These are phyloP conservation scores for Geranium incanum DNA, from an alignment of 441 rosid genomes.

Conservation along the genomic window DNA sequence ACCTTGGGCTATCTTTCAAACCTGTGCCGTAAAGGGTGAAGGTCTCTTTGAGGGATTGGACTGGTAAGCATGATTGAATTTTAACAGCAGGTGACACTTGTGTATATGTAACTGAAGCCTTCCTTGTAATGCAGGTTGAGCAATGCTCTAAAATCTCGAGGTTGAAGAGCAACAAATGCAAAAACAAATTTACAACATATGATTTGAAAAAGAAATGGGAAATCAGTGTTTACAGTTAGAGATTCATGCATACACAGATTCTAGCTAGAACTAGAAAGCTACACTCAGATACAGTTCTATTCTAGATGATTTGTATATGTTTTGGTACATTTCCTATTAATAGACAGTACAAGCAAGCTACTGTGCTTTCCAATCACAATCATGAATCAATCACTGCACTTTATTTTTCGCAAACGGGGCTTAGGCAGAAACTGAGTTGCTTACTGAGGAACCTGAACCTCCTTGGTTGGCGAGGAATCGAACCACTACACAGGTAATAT, in stretches of 20 bases:
- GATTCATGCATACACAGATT: not conserved
- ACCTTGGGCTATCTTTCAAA: conserved; percentile 48
- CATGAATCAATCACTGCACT: conserved; percentile 20
- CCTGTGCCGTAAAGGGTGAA: conserved; percentile 59
- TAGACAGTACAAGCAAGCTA: conserved; percentile 13
- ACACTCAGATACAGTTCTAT: not conserved
- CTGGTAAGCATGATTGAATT: conserved; percentile 34
- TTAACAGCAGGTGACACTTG: too few species aligned
- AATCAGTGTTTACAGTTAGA: not conserved
- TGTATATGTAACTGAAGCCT: too few species aligned
- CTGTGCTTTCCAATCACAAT: conserved; percentile 21
- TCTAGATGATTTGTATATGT: conserved; percentile 8
- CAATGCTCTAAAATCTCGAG: conserved; percentile 34
- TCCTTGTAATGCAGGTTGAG: conserved; percentile 31
- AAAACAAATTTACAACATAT: not conserved
- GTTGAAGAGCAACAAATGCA: not conserved
- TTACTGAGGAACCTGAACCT: not conserved
- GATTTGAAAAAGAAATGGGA: not conserved
- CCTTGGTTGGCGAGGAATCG: conserved; percentile 61
- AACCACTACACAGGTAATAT: conserved; percentile 89
- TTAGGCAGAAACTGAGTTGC: conserved; percentile 31
- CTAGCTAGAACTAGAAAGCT: not conserved
- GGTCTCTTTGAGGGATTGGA: conserved; percentile 63
- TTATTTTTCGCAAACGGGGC: conserved; percentile 11
- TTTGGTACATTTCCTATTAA: conserved; percentile 15